These are phyloP conservation scores for Silene latifolia DNA, from an alignment of 148 eudicot genomes.

Conservation along the genomic window DNA sequence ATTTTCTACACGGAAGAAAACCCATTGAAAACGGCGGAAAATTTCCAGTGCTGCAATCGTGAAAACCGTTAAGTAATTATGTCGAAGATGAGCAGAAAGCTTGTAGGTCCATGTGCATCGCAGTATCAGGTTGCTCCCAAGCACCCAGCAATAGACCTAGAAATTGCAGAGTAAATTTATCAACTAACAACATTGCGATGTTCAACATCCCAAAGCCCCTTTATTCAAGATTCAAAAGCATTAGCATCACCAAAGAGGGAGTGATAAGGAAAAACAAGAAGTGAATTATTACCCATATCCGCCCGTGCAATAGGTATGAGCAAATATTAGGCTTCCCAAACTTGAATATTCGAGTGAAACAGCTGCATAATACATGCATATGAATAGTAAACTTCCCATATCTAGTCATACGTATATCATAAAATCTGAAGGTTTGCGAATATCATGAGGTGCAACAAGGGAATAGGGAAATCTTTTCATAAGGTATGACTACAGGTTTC, in stretches of 20 bases:
- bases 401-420: not conserved
- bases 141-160: constrained; percentile 82
- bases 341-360: constrained; percentile 96
- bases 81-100: constrained; percentile 96
- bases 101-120: constrained; percentile 99
- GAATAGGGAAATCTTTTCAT: not conserved
- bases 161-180: constrained; percentile 9
- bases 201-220: not conserved
- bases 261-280: no score
- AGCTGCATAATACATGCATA: constrained; percentile 36
- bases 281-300: constrained; percentile 61
- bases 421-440: not conserved
- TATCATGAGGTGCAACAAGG: not conserved
- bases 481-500: not conserved
- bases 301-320: constrained; percentile 60
- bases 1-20: constrained; percentile 88
- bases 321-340: constrained; percentile 59
- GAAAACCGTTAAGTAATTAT: constrained; percentile 77
- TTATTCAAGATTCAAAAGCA: not conserved
- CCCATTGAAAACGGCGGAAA: constrained; percentile 91
- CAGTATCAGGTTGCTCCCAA: constrained; percentile 82
- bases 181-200: not conserved
- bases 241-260: not conserved
- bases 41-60: constrained; percentile 79
- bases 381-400: not conserved